Evolutionary conservation across 192 early-diverging fungal genomes (phyloP).

Genomic region (Linnemannia exigua): DNA sequence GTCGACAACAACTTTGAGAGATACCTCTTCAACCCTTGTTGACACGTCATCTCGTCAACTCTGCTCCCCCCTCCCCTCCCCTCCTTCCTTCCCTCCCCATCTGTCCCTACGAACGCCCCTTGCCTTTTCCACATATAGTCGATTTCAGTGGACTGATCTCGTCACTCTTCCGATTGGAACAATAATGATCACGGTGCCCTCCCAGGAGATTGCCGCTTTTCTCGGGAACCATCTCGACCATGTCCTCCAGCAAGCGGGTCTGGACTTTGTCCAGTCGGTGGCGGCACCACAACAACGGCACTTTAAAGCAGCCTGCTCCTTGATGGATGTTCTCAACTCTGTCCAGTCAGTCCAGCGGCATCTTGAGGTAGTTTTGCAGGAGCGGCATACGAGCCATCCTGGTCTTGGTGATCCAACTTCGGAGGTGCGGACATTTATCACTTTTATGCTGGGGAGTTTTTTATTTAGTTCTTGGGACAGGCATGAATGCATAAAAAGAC

Average conservation of each 20-base stretch:
- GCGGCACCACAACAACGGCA: slow-evolving; percentile 22
- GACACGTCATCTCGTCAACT: neutral
- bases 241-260: slow-evolving; percentile 36
- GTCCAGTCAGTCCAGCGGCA: slow-evolving; percentile 41
- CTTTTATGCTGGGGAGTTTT: neutral
- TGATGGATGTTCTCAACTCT: slow-evolving; percentile 49
- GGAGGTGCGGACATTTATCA: slow-evolving; percentile 24
- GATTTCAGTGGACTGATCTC: neutral
- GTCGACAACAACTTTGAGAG: neutral
- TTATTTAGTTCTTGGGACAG: neutral
- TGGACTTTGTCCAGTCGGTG: slow-evolving; percentile 31
- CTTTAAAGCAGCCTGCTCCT: slow-evolving; percentile 43
- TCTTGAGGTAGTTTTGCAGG: slow-evolving; percentile 21
- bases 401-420: neutral
- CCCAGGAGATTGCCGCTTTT: slow-evolving; percentile 48
- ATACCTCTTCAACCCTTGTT: neutral
- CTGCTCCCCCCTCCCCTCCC: no score
- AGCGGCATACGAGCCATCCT: neutral
- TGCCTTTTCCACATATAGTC: neutral
- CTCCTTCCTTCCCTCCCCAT: neutral
- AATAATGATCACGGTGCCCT: slow-evolving; percentile 52
- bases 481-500: neutral
- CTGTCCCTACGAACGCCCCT: neutral
- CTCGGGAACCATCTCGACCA: slow-evolving; percentile 56
- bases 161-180: neutral